phyloP scores from a whole-genome alignment of 305 asterid species.

The Fraxinus sp. region DNA sequence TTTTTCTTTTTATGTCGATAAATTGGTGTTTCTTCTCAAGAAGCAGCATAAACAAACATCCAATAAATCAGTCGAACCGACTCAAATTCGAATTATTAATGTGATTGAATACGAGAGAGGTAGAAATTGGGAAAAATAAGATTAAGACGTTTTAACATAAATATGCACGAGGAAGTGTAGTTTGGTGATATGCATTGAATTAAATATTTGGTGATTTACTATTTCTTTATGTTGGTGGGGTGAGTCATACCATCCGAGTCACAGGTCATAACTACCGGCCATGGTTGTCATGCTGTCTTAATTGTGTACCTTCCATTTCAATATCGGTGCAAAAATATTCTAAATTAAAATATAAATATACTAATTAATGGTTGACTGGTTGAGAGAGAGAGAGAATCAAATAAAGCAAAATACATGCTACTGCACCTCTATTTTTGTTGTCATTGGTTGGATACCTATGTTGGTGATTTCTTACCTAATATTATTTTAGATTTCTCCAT shows the following conservation, averaged over 20 bases:
- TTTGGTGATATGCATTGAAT: background rate
- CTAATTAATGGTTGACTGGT: background rate
- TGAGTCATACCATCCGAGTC: slow-evolving; percentile 6
- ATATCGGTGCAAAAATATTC: background rate
- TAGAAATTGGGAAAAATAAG: background rate
- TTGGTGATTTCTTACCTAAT: background rate
- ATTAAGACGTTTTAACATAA: background rate
- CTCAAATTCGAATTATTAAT: too few species aligned
- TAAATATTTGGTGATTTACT: background rate
- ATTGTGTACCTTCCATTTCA: background rate
- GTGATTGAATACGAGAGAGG: background rate
- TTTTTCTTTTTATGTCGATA: background rate
- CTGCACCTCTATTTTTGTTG: background rate
- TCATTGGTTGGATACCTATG: background rate
- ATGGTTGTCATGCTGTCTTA: background rate
- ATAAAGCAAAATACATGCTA: background rate
- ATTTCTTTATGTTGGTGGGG: background rate
- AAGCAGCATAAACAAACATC: background rate
- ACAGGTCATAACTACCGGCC: background rate
- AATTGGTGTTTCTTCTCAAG: background rate
- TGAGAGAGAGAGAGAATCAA: background rate
- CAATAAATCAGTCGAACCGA: too few species aligned
- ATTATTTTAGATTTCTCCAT: background rate
- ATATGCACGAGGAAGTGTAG: background rate
- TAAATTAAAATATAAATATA: background rate